These are phyloP conservation scores for Trypanosoma mega DNA, from an alignment of 208 protist species.

Conservation along the genomic window DNA sequence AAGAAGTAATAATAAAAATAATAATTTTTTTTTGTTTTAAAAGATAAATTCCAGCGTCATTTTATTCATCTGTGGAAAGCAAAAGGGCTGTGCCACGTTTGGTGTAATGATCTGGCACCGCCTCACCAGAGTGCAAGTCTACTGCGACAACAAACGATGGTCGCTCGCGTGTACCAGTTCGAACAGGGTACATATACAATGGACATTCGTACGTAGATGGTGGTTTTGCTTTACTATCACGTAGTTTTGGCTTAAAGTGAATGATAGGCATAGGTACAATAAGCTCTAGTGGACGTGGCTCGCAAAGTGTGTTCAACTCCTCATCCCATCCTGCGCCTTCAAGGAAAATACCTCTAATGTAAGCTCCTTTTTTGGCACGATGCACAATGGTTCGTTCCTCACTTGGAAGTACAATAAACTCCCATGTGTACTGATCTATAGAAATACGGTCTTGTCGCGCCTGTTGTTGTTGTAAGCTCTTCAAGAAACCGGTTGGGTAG, in stretches of 20 bases:
- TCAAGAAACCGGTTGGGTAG: conserved; percentile 99
- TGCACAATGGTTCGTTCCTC: conserved; percentile 92
- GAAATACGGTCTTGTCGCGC: conserved; percentile 90
- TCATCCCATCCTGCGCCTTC: conserved; percentile 97
- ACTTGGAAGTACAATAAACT: conserved; percentile 93
- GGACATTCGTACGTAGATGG: conserved; percentile 94
- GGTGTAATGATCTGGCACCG: conserved; percentile 94
- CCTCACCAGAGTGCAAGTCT: conserved; percentile 91
- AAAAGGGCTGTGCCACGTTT: conserved; percentile 97
- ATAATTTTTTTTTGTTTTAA: not conserved
- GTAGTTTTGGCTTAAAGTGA: conserved; percentile 97
- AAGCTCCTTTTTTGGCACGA: conserved; percentile 95
- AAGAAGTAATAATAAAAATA: not conserved
- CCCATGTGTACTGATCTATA: conserved; percentile 98
- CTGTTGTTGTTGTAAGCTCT: conserved; percentile 95
- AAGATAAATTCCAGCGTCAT: conserved; percentile 5
- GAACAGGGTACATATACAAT: conserved; percentile 97
- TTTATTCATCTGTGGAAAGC: conserved; percentile 93
- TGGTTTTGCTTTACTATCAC: conserved; percentile 70
- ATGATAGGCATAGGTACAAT: conserved; percentile 97
- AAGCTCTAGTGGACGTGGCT: conserved; percentile 97
- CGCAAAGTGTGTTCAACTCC: conserved; percentile 87
- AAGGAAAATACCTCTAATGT: conserved; percentile 95
- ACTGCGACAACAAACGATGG: conserved; percentile 96
- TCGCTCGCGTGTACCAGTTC: conserved; percentile 95